Base-by-base conservation (phyloP, 2,329 filamentous ascomycete species). In the Stagonosporopsis rhizophila region DNA sequence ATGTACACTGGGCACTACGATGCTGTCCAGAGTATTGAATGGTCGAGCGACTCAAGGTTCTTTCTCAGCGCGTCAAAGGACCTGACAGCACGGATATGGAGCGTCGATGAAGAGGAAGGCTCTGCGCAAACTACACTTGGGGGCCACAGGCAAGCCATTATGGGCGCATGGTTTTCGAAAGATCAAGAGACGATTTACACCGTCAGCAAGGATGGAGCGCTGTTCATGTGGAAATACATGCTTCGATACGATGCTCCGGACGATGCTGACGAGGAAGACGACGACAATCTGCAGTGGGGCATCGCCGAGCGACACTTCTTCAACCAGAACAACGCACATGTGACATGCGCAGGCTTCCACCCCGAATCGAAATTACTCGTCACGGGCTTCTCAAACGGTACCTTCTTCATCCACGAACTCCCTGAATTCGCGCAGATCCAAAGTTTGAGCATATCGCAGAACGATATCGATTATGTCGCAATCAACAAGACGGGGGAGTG, bases 171-270 rank as follows among this genome's bases (percentile, higher is more conserved):
- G 87, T 99, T 99, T 73, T 96, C 93, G 0, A 88, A 89, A 59
- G 88, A 96, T 66, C 95, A 99, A 74, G 96, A 99, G 78, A 91
- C 87, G 44, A 96, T 99, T 50, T 99, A 95, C 74, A 98, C 95
- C 0, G 87, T 96, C 62, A 97, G 94, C 78, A 96, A 96, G 75
- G 96, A 99, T 75, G 96, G 95, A n/a, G 93, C 95, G 2, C 84
- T 98, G 0, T 98, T 98, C 70, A 86, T 90, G 62, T 99, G 95
- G 95, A 88, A 91, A 71, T 99, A 95, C 76, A 84, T 87, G 52
- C 72, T 84, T 53, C 81, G 87, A 70, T 80, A 85, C 71, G 78
- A 85, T 77, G 75, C 82, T 71, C 75, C 83, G 52, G 76, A 80
- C 15, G 80, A 82, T 37, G 76, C 75, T 35, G 81, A 83, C 23